phyloP scores from a whole-genome alignment of 192 early-diverging fungal species.

The Rhizoclosmatium globosum region DNA sequence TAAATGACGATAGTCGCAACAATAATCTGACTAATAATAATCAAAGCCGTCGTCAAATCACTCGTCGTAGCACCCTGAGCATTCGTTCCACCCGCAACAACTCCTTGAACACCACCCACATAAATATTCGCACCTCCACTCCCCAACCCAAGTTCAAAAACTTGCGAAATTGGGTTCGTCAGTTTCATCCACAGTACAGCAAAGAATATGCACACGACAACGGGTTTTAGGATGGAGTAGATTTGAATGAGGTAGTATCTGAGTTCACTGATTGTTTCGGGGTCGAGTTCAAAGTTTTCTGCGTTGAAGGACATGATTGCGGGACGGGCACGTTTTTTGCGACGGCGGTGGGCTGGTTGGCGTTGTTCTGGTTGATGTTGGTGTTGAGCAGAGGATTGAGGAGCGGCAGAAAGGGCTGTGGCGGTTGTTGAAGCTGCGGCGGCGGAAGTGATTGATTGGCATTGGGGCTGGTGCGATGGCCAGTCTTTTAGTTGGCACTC shows the following conservation, averaged over 20 bases:
- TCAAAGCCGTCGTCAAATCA: constrained; percentile 63
- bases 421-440: not conserved
- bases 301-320: not conserved
- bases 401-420: not conserved
- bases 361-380: constrained; percentile 13
- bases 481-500: constrained; percentile 51
- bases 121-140: constrained; percentile 7
- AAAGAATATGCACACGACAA: constrained; percentile 75
- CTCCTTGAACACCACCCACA: constrained; percentile 5
- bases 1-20: constrained; percentile 83
- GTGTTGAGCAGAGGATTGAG: not conserved
- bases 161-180: constrained; percentile 46
- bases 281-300: constrained; percentile 41
- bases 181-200: constrained; percentile 87
- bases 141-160: constrained; percentile 52
- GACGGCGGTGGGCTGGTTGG: not conserved
- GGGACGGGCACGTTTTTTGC: not conserved
- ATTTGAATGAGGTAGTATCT: constrained; percentile 82
- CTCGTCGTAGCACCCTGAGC: not conserved
- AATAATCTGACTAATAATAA: constrained; percentile 81
- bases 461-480: constrained; percentile 28
- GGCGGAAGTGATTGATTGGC: not conserved
- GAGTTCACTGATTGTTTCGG: constrained; percentile 68
- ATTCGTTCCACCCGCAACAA: constrained; percentile 36
- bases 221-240: constrained; percentile 83